Conservation (phyloP, 805 yeast genomes). For the Spathaspora gorwiae region DNA sequence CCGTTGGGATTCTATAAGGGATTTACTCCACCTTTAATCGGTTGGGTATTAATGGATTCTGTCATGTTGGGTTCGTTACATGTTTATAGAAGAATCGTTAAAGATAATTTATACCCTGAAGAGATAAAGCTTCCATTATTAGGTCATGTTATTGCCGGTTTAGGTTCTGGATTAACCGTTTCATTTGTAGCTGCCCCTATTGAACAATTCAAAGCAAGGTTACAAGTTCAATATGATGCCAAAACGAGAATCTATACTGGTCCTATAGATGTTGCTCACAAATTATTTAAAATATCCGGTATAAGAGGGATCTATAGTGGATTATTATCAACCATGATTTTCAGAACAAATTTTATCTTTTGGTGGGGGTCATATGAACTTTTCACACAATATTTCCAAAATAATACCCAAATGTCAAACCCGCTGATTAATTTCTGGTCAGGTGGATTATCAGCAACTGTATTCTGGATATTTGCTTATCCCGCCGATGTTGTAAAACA, state of each 20-base stretch:
- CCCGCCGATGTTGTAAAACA: slow-evolving; percentile 89
- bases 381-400: slow-evolving; percentile 63
- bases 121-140: slow-evolving; percentile 60
- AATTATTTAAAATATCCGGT: slow-evolving; percentile 58
- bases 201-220: slow-evolving; percentile 81
- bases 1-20: slow-evolving; percentile 79
- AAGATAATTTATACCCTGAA: slow-evolving; percentile 59
- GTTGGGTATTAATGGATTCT: slow-evolving; percentile 93
- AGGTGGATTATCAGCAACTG: slow-evolving; percentile 82
- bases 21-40: slow-evolving; percentile 86
- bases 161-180: slow-evolving; percentile 90
- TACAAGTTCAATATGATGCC: slow-evolving; percentile 87
- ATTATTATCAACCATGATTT: slow-evolving; percentile 77
- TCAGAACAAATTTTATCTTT: slow-evolving; percentile 78
- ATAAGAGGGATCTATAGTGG: slow-evolving; percentile 76
- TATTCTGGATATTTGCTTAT: slow-evolving; percentile 86
- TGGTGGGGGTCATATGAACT: slow-evolving; percentile 95
- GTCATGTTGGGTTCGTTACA: slow-evolving; percentile 86
- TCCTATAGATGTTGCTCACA: slow-evolving; percentile 69
- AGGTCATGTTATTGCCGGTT: slow-evolving; percentile 71
- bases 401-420: slow-evolving; percentile 59
- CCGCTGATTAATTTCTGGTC: slow-evolving; percentile 85
- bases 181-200: slow-evolving; percentile 95
- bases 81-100: slow-evolving; percentile 64
- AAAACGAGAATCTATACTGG: slow-evolving; percentile 63